Conservation (phyloP, 208 protist genomes). For the Naegleria lovaniensis region DNA sequence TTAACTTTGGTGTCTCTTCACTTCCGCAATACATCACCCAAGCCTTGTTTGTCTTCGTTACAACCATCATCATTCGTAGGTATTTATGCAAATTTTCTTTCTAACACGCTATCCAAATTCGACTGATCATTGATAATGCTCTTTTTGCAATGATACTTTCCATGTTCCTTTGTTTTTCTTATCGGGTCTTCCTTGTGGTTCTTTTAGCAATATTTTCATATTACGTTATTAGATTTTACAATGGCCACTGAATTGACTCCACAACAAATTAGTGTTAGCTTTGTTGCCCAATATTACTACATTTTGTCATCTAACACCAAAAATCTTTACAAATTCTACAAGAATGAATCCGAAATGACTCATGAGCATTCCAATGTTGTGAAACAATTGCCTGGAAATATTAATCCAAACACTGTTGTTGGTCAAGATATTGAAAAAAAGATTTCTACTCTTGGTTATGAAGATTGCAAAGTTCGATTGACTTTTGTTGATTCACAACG, state of each 20-base stretch:
- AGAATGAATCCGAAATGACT: conserved; percentile 1
- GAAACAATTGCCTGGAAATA: not conserved
- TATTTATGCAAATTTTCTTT: not conserved
- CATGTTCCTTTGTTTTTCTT: no score
- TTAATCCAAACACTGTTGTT: not conserved
- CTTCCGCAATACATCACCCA: not conserved
- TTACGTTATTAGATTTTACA: not conserved
- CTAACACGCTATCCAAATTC: no score
- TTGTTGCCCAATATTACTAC: not conserved
- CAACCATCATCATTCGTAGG: not conserved
- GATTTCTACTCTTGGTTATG: not conserved
- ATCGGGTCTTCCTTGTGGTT: no score
- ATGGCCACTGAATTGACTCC: not conserved
- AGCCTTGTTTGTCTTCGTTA: not conserved
- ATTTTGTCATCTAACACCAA: not conserved
- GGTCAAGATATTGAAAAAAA: not conserved
- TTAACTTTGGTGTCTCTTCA: not conserved
- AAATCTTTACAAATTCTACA: conserved; percentile 4
- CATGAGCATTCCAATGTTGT: not conserved
- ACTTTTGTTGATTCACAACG: not conserved
- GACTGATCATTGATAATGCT: no score
- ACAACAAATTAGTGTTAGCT: conserved; percentile 12
- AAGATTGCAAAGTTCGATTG: conserved; percentile 5
- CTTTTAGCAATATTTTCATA: not conserved
- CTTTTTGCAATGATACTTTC: no score